Conservation (phyloP, 1,284 basidiomycete species). For the Violaceomyces palustris region DNA sequence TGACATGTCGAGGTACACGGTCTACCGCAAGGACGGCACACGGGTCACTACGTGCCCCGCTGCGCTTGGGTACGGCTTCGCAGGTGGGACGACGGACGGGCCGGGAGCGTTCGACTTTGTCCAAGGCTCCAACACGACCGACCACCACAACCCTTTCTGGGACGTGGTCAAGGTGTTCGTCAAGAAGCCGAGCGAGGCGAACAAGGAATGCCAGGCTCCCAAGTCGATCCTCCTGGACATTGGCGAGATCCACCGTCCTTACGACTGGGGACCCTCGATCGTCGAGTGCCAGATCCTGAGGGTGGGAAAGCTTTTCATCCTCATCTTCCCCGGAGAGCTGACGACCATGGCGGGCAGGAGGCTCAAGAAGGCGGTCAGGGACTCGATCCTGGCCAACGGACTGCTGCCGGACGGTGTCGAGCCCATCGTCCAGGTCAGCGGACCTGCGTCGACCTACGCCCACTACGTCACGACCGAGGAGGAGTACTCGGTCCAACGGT, state of each 20-base stretch:
- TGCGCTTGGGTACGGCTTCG: slow-evolving; percentile 59
- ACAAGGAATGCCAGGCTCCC: slow-evolving; percentile 70
- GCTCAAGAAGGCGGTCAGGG: slow-evolving; percentile 63
- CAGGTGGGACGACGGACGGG: slow-evolving; percentile 72
- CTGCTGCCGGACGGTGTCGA: slow-evolving; percentile 58
- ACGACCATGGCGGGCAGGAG: slow-evolving; percentile 61
- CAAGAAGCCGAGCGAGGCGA: slow-evolving; percentile 63
- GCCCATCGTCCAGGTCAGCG: slow-evolving; percentile 52
- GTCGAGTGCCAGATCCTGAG: slow-evolving; percentile 75
- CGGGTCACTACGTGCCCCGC: slow-evolving; percentile 69
- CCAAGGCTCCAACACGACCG: slow-evolving; percentile 67
- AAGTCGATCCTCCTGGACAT: slow-evolving; percentile 64
- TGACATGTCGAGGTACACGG: slow-evolving; percentile 64
- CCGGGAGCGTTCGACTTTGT: slow-evolving; percentile 76
- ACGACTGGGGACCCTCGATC: slow-evolving; percentile 70
- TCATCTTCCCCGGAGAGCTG: slow-evolving; percentile 68
- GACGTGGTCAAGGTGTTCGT: slow-evolving; percentile 64
- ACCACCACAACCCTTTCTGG: slow-evolving; percentile 71
- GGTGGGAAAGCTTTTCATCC: slow-evolving; percentile 71
- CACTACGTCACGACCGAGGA: slow-evolving; percentile 69
- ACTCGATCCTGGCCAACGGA: slow-evolving; percentile 62
- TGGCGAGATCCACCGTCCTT: slow-evolving; percentile 57
- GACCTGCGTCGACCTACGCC: slow-evolving; percentile 73
- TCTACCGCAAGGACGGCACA: slow-evolving; percentile 65
- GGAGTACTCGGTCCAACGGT: slow-evolving; percentile 71